Evolutionary conservation across 2,329 filamentous ascomycete species (phyloP).

Genomic region (Cladosporium sp.): DNA sequence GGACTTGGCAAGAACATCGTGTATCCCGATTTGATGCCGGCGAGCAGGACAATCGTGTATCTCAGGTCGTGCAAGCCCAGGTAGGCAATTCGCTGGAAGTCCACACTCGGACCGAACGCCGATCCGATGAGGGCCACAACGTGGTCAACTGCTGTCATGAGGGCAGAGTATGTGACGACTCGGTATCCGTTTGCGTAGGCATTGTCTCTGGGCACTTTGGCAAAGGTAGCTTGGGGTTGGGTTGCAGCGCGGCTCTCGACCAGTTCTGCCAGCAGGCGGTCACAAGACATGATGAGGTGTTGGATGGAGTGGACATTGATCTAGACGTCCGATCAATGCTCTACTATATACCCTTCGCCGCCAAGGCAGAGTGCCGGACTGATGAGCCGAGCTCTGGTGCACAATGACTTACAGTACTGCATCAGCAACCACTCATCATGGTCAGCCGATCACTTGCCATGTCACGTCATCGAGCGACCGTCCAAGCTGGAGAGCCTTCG

Average conservation of each 20-base stretch:
- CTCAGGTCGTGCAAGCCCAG: neutral
- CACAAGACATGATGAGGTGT: neutral
- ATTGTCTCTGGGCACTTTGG: neutral
- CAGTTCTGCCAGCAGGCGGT: neutral
- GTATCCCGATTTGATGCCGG: neutral
- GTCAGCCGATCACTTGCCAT: too few relatives aligned
- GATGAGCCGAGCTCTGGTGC: too few relatives aligned
- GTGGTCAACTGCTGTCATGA: neutral
- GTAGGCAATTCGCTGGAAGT: neutral
- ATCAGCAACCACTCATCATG: too few relatives aligned
- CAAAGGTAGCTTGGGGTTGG: neutral
- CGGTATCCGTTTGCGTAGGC: constrained; percentile 2
- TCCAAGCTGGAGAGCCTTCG: too few relatives aligned
- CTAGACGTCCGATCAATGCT: too few relatives aligned
- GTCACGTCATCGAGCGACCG: too few relatives aligned
- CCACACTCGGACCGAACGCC: neutral
- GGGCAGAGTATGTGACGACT: neutral
- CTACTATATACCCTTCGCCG: too few relatives aligned
- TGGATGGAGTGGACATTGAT: neutral
- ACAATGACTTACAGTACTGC: too few relatives aligned
- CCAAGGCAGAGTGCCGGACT: too few relatives aligned
- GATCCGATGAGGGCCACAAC: neutral
- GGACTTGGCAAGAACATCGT: neutral
- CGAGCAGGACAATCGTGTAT: neutral
- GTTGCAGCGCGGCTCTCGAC: neutral